phyloP scores from a whole-genome alignment of 495 filamentous ascomycete genomes.

The Penicillium riverlandense region DNA sequence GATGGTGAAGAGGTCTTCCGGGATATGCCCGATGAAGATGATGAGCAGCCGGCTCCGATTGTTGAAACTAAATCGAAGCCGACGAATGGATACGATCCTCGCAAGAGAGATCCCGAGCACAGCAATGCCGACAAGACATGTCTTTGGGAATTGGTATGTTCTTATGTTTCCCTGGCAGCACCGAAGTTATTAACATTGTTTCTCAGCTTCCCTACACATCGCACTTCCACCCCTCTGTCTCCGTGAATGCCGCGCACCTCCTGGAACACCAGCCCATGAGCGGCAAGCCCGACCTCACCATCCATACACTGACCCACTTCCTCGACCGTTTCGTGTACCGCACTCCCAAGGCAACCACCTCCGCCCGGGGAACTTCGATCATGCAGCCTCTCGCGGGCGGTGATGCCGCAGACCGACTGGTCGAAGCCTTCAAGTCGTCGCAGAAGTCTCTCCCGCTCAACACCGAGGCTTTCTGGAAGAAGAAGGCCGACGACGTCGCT shows the following conservation, averaged over 20 bases:
- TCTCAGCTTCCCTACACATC: slow-evolving; percentile 54
- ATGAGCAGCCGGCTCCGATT: slow-evolving; percentile 20
- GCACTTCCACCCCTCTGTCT: slow-evolving; percentile 94
- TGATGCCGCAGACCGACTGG: slow-evolving; percentile 54
- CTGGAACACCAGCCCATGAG: slow-evolving; percentile 59
- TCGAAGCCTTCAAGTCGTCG: slow-evolving; percentile 47
- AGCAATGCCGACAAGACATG: slow-evolving; percentile 85
- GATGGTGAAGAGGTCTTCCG: slow-evolving; percentile 67
- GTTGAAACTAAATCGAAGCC: slow-evolving; percentile 19
- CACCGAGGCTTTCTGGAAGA: slow-evolving; percentile 84
- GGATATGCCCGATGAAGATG: slow-evolving; percentile 56
- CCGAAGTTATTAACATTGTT: slow-evolving; percentile 14
- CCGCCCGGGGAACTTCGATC: slow-evolving; percentile 69
- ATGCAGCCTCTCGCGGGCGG: slow-evolving; percentile 87
- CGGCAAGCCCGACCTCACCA: slow-evolving; percentile 78
- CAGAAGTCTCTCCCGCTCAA: slow-evolving; percentile 55
- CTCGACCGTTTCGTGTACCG: slow-evolving; percentile 95
- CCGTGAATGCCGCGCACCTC: slow-evolving; percentile 69
- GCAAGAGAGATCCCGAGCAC: slow-evolving; percentile 85
- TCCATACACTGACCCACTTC: slow-evolving; percentile 88
- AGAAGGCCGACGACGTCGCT: slow-evolving; percentile 75
- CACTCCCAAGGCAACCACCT: slow-evolving; percentile 64
- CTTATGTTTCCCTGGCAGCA: background rate
- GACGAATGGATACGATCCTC: slow-evolving; percentile 61
- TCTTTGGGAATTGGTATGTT: slow-evolving; percentile 76